Percentiles rank a stretch among this genome's conserved stretches.
phyloP scores from a whole-genome alignment of 2,329 filamentous ascomycete species.

The Arthroderma sp. region DNA sequence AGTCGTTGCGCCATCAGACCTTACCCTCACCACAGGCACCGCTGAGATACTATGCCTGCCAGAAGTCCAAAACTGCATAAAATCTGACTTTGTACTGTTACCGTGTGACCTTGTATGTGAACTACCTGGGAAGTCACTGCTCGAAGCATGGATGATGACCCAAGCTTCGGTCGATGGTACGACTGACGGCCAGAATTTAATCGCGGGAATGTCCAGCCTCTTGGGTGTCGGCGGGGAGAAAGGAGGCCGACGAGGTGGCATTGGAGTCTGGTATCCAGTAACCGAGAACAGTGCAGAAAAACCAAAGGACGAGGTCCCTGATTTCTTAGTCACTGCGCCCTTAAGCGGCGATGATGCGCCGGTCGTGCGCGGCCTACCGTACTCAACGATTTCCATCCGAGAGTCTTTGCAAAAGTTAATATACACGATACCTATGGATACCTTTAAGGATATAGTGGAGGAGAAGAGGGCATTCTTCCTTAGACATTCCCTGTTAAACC shows the following conservation, averaged over 20 bases:
- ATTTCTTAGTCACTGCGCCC: conserved; percentile 72
- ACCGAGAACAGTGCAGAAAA: conserved; percentile 51
- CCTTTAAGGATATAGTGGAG: conserved; percentile 69
- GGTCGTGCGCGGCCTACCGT: conserved; percentile 36
- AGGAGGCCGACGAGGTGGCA: conserved; percentile 56
- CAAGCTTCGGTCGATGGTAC: conserved; percentile 53
- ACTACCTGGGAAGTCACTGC: conserved; percentile 63
- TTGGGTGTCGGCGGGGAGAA: conserved; percentile 41
- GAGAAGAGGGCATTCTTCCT: conserved; percentile 54
- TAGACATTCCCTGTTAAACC: conserved; percentile 60
- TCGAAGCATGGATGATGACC: conserved; percentile 87
- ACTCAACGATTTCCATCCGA: conserved; percentile 48
- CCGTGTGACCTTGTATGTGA: conserved; percentile 93
- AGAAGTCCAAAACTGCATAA: conserved; percentile 66
- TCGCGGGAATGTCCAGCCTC: conserved; percentile 27
- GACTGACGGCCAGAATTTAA: conserved; percentile 37
- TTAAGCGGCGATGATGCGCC: conserved; percentile 40
- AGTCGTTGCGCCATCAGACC: conserved; percentile 60
- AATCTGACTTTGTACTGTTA: conserved; percentile 74
- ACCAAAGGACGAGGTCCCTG: conserved; percentile 81
- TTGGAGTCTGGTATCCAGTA: conserved; percentile 86
- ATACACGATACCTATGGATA: conserved; percentile 79
- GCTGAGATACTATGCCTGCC: conserved; percentile 75
- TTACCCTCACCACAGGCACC: conserved; percentile 77
- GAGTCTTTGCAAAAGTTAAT: conserved; percentile 62